A percentile compares a stretch with the other conserved stretches of the same genome.
These are phyloP conservation scores for Sporothrix brasiliensis DNA, from an alignment of 2,329 filamentous ascomycete genomes.

Conservation along the genomic window DNA sequence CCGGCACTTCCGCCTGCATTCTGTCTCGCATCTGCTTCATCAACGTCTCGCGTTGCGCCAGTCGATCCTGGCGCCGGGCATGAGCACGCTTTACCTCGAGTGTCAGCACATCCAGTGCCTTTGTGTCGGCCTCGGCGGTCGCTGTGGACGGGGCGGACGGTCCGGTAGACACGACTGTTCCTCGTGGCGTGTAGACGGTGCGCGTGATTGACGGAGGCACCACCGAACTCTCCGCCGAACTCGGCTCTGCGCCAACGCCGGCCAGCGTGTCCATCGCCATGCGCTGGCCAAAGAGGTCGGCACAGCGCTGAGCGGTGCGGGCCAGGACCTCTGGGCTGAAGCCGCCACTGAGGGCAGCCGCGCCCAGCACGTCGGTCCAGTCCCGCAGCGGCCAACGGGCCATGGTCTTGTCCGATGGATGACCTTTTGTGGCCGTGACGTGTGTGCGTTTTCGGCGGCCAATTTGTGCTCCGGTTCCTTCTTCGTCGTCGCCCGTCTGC, in stretches of 20 bases:
- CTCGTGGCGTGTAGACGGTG: not conserved
- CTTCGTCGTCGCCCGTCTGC: not conserved
- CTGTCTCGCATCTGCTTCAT: not conserved
- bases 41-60: not conserved
- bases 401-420: not conserved
- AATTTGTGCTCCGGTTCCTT: no score
- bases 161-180: not conserved
- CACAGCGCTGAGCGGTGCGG: slow-evolving; percentile 72
- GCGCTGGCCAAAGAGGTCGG: slow-evolving; percentile 70
- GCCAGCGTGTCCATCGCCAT: slow-evolving; percentile 65
- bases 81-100: not conserved
- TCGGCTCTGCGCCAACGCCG: not conserved
- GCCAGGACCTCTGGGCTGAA: slow-evolving; percentile 67
- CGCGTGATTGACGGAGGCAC: not conserved
- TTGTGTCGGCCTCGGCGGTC: slow-evolving; percentile 5
- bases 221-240: no score
- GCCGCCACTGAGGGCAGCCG: slow-evolving; percentile 73
- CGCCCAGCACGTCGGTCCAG: slow-evolving; percentile 83
- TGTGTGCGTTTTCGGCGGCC: not conserved
- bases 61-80: not conserved
- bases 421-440: not conserved
- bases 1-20: not conserved
- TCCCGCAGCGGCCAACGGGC: slow-evolving; percentile 59
- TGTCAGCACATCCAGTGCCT: not conserved
- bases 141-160: not conserved